These are phyloP conservation scores for Lagenidium giganteum DNA, from an alignment of 352 stramenopile species.

Conservation along the genomic window DNA sequence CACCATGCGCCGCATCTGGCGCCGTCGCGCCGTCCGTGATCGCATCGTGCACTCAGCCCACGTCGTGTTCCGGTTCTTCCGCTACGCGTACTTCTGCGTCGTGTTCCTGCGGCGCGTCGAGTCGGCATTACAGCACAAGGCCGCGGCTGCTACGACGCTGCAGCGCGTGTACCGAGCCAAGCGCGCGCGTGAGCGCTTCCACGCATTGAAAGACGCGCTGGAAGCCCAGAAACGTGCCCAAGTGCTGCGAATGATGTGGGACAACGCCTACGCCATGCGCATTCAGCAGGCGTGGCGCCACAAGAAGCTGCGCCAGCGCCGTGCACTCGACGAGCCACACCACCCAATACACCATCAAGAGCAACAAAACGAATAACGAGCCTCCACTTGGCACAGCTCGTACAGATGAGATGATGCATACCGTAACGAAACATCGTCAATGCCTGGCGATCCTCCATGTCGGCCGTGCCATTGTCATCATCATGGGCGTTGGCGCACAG, in stretches of 20 bases:
- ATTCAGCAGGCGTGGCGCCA: conserved; percentile 62
- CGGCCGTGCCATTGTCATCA: no score
- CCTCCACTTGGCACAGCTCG: no score
- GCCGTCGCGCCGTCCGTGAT: conserved; percentile 4
- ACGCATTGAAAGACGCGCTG: conserved; percentile 53
- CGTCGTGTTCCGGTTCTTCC: conserved; percentile 46
- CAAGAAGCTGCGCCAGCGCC: not conserved
- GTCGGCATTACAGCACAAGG: conserved; percentile 18
- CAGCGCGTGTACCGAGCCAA: conserved; percentile 65
- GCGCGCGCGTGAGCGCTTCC: conserved; percentile 40
- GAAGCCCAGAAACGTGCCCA: conserved; percentile 47
- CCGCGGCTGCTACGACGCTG: conserved; percentile 29
- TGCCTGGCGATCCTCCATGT: no score
- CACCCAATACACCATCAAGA: not conserved
- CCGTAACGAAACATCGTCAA: no score
- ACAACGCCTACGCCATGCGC: conserved; percentile 61
- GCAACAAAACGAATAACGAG: not conserved
- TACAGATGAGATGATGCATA: no score
- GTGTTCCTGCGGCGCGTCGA: conserved; percentile 33
- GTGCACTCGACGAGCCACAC: not conserved
- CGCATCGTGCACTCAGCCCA: conserved; percentile 13
- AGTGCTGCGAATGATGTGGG: conserved; percentile 58
- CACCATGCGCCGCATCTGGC: conserved; percentile 21
- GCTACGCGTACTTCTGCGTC: conserved; percentile 27
- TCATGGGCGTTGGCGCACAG: no score